phyloP scores from a whole-genome alignment of 257 asterid species.

The Coffea canephora region DNA sequence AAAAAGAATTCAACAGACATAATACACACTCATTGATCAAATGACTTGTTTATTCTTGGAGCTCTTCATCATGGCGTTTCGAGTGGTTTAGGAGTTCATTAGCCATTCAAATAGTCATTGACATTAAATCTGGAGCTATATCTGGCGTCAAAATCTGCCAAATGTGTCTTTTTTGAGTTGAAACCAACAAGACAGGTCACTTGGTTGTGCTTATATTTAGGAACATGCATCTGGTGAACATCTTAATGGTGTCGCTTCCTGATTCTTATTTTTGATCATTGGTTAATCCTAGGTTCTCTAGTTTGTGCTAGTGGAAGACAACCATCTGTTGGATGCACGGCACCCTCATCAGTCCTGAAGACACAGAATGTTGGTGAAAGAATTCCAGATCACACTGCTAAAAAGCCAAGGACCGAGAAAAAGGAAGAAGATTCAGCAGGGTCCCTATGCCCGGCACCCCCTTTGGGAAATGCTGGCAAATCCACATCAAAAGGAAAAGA shows the following conservation, averaged over 20 bases:
- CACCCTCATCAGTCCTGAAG: conserved; percentile 11
- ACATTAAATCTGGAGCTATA: neutral
- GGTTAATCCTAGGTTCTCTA: conserved; percentile 7
- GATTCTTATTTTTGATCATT: neutral
- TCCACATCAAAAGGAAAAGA: conserved; percentile 21
- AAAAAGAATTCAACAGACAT: neutral
- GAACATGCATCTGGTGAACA: neutral
- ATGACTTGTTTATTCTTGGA: neutral
- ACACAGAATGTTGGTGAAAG: conserved; percentile 5
- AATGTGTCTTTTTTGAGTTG: neutral
- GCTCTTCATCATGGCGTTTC: neutral
- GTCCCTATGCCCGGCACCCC: conserved; percentile 5
- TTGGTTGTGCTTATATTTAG: neutral
- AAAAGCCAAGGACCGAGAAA: conserved; percentile 34
- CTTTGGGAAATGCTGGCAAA: conserved; percentile 18
- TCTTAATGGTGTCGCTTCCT: neutral
- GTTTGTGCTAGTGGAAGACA: conserved; percentile 16
- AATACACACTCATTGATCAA: neutral
- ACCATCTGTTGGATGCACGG: conserved; percentile 14
- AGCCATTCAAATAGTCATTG: neutral
- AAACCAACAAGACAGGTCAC: neutral
- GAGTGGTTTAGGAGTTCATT: neutral
- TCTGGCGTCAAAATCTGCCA: neutral
- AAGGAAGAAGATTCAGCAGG: conserved; percentile 34
- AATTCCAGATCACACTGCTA: conserved; percentile 18